Evolutionary conservation across 805 yeast genomes (phyloP).

Genomic region (Yarrowia alimentaria): DNA sequence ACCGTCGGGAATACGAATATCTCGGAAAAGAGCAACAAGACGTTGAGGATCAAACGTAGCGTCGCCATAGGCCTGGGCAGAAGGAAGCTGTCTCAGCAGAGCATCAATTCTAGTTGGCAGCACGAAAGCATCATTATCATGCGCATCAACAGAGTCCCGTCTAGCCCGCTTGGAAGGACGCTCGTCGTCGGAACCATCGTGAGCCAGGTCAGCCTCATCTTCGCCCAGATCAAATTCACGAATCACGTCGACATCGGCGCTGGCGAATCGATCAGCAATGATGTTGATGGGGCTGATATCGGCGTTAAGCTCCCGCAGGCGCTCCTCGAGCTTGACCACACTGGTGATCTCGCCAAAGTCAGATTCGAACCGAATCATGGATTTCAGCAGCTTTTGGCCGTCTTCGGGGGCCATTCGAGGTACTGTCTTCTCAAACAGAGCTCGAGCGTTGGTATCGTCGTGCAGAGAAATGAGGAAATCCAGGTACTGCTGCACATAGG

Average conservation of each 20-base stretch:
- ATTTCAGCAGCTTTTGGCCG: slow-evolving; percentile 49
- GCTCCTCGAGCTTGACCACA: slow-evolving; percentile 60
- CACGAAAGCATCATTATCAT: slow-evolving; percentile 30
- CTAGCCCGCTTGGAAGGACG: slow-evolving; percentile 32
- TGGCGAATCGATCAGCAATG: slow-evolving; percentile 40
- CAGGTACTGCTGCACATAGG: slow-evolving; percentile 65
- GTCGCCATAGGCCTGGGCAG: slow-evolving; percentile 34
- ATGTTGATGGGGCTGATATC: slow-evolving; percentile 48
- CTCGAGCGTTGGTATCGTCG: slow-evolving; percentile 73
- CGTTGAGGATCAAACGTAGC: slow-evolving; percentile 56
- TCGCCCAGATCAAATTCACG: slow-evolving; percentile 32
- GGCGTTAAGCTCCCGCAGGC: slow-evolving; percentile 67
- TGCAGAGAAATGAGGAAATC: slow-evolving; percentile 66
- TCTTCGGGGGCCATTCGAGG: slow-evolving; percentile 50
- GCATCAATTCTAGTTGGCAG: slow-evolving; percentile 43
- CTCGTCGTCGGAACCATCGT: slow-evolving; percentile 17
- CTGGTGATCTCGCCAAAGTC: slow-evolving; percentile 68
- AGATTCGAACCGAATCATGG: slow-evolving; percentile 66
- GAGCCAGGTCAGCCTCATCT: slow-evolving; percentile 2
- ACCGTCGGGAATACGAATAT: slow-evolving; percentile 34
- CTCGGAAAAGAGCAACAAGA: slow-evolving; percentile 43
- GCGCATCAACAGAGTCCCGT: slow-evolving; percentile 26
- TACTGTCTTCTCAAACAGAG: slow-evolving; percentile 74
- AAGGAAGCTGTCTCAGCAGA: slow-evolving; percentile 2
- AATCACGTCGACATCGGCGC: slow-evolving; percentile 33